phyloP scores from a whole-genome alignment of 495 filamentous ascomycete genomes.

The Amphirosellinia nigrospora region DNA sequence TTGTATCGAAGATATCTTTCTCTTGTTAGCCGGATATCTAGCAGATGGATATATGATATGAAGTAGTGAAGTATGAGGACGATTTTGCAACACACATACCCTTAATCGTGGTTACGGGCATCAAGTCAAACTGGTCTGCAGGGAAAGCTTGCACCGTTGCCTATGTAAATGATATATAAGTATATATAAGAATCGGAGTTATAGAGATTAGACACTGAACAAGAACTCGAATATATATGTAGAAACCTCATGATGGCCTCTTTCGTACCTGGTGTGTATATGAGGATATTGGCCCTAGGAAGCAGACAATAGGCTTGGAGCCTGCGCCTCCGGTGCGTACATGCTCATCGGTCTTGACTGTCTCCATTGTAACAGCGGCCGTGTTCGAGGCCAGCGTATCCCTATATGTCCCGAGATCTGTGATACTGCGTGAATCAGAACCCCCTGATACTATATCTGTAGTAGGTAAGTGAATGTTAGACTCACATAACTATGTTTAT shows the following conservation, averaged over 20 bases:
- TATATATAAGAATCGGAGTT: no score
- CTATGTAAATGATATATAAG: conserved; percentile 45
- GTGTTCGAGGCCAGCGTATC: not conserved
- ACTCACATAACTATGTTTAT: not conserved
- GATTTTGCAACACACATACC: conserved; percentile 46
- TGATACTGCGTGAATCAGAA: not conserved
- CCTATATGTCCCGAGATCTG: not conserved
- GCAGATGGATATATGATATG: not conserved
- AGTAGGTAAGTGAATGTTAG: not conserved
- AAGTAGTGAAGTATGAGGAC: not conserved
- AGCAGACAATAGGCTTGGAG: conserved; percentile 64
- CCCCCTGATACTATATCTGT: not conserved
- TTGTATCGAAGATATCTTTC: conserved; percentile 76
- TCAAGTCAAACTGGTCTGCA: conserved; percentile 57
- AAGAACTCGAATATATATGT: not conserved
- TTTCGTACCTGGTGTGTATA: conserved; percentile 87
- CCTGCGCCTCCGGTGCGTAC: conserved; percentile 8
- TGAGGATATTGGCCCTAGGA: conserved; percentile 81
- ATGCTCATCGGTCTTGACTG: not conserved
- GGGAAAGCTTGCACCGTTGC: conserved; percentile 71
- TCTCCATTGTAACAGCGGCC: conserved; percentile 22
- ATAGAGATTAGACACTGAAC: not conserved
- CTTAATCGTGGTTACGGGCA: conserved; percentile 65
- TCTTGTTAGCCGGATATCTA: conserved; percentile 17
- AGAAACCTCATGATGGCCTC: not conserved